Base-by-base conservation (phyloP, 257 asterid genomes). In the Scutellaria minor region DNA sequence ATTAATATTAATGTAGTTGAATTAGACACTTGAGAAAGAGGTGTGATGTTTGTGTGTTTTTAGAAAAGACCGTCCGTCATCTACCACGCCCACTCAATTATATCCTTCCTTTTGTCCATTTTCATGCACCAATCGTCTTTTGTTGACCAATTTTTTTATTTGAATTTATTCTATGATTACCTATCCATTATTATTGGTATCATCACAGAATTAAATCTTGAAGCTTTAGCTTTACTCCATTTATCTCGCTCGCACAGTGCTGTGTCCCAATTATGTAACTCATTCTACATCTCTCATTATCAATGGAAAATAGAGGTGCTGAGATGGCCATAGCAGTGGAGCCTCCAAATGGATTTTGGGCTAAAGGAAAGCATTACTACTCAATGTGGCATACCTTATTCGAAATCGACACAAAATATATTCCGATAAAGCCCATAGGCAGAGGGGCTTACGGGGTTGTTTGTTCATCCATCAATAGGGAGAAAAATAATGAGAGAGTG, bases 371-470 rank as follows among this genome's bases (percentile, higher is more conserved):
- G 72, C 83, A 76, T 58, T 76, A 69, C 31, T 82, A 68, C 45
- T 64, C 75, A 59, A 79, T 79, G 78, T 82, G 86, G 82, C 83
- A 73, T 24, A 73, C 80, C 6, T 11, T 82, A 71, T 79, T 82
- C 24, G 83, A 82, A 58, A 59, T 82, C 42, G 86, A 82, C 75
- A 11, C 62, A 0, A 82, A 79, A 6, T 82, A 82, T 11, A 20
- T 82, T 6, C 82, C 86, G 44, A 76, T 82, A 51, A 82, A 70
- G 79, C 78, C 82, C 27, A 60, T 82, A 40, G 86, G 86, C 31
- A 79, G 81, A 24, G 86, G 86, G 4, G 79, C 83, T 1, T 82
- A 82, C 20, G 86, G 83, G 18, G 79, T 82, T 2, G 86, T 82
- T n/a, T 82, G 83, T 39, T 82, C 86, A 6, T 79, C 86, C 24